phyloP scores from a whole-genome alignment of 2,329 filamentous ascomycete genomes.

The Biscogniauxia marginata region DNA sequence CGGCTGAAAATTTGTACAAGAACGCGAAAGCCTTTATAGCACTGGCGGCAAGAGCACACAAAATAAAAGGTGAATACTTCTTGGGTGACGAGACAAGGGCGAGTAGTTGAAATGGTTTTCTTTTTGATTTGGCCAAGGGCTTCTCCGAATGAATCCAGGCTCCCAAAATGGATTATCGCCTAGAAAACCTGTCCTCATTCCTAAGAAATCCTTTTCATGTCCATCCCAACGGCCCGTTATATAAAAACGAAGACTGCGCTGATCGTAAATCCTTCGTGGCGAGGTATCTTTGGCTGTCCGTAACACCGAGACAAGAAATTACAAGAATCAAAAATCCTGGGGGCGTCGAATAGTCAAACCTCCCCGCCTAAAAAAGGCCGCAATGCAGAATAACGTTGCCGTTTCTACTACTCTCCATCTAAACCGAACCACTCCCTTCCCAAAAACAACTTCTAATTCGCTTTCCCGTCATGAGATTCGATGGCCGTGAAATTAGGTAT shows the following conservation, averaged over 20 bases:
- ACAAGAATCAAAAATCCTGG: conserved; percentile 42
- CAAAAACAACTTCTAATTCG: conserved; percentile 31
- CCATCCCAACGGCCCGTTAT: conserved; percentile 18
- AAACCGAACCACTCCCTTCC: conserved; percentile 26
- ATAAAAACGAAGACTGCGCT: conserved; percentile 33
- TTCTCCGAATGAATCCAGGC: not conserved
- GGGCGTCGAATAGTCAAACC: conserved; percentile 32
- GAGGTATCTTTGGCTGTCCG: conserved; percentile 28
- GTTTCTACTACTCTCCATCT: conserved; percentile 30
- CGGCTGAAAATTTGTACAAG: conserved; percentile 24
- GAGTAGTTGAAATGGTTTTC: conserved; percentile 6
- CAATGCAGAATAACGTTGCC: conserved; percentile 36
- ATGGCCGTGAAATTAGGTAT: conserved; percentile 34
- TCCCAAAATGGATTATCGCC: not conserved
- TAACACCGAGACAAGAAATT: conserved; percentile 41
- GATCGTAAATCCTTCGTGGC: conserved; percentile 36
- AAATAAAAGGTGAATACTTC: conserved; percentile 18
- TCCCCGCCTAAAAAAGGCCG: conserved; percentile 39
- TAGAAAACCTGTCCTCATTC: conserved; percentile 10
- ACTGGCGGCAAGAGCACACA: conserved; percentile 14
- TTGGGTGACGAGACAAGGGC: conserved; percentile 19
- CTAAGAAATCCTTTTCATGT: conserved; percentile 11
- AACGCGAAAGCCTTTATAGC: conserved; percentile 11
- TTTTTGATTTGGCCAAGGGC: conserved; percentile 3
- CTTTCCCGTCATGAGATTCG: conserved; percentile 38